Percentiles rank a stretch among this genome's conserved stretches.
phyloP scores from a whole-genome alignment of 495 filamentous ascomycete species.

The Aspergillus olivimuriae region DNA sequence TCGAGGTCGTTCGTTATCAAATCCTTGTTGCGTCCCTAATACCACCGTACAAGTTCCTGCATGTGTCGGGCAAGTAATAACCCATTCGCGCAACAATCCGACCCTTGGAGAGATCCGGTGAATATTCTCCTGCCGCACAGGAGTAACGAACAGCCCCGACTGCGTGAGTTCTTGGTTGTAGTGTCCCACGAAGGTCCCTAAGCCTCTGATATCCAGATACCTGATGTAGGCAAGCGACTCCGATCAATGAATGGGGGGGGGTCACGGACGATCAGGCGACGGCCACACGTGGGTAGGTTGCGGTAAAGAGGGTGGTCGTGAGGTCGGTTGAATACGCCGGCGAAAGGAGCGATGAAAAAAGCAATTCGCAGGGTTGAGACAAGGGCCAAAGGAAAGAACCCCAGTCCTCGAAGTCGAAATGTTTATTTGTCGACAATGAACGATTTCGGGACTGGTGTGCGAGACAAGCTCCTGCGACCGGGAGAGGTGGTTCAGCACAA shows the following conservation, averaged over 20 bases:
- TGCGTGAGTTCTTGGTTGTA: no score
- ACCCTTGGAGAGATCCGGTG: no score
- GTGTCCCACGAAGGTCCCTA: no score
- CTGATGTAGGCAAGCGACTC: no score
- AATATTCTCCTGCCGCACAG: no score
- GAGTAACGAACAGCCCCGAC: no score
- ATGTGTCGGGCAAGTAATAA: conserved; percentile 4
- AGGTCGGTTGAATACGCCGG: no score
- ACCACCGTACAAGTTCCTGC: conserved; percentile 11
- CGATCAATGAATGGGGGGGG: no score
- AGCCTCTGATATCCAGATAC: no score
- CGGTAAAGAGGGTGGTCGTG: no score
- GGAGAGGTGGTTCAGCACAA: conserved; percentile 6
- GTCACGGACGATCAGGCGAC: no score
- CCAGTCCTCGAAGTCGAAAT: background rate
- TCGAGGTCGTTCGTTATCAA: background rate
- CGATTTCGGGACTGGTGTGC: conserved; percentile 1
- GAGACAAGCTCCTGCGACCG: conserved; percentile 9
- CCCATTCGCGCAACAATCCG: conserved; percentile 16
- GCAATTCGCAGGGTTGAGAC: background rate
- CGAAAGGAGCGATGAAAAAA: background rate
- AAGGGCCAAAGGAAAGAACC: background rate
- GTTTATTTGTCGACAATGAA: conserved; percentile 3
- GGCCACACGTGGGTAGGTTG: no score
- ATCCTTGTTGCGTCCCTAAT: conserved; percentile 7